phyloP scores from a whole-genome alignment of 2,329 filamentous ascomycete species.

The Neurospora crassa region DNA sequence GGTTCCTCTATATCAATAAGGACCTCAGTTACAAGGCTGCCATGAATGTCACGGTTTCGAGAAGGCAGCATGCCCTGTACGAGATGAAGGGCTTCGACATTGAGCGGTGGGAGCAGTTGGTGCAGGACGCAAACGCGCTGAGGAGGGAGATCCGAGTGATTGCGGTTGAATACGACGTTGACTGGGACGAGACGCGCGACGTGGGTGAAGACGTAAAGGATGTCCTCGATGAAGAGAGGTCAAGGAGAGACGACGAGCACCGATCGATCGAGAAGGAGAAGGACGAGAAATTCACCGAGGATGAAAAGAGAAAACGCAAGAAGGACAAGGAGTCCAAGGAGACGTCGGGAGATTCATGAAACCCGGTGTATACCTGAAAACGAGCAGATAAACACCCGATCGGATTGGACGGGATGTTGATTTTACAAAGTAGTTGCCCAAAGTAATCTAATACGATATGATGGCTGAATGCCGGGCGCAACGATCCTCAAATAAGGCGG shows the following conservation, averaged over 20 bases:
- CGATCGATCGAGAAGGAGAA: slow-evolving; percentile 31
- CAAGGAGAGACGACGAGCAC: slow-evolving; percentile 27
- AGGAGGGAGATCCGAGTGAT: slow-evolving; percentile 70
- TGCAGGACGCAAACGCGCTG: slow-evolving; percentile 71
- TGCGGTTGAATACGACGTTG: slow-evolving; percentile 80
- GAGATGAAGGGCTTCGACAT: slow-evolving; percentile 66
- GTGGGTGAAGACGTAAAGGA: slow-evolving; percentile 58
- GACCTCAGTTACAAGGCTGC: slow-evolving; percentile 82
- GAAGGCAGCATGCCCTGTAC: slow-evolving; percentile 69
- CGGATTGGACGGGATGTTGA: background rate
- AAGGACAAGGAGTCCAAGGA: slow-evolving; percentile 16
- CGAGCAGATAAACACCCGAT: background rate
- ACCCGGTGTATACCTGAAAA: background rate
- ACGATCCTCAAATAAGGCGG: background rate
- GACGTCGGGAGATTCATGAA: slow-evolving; percentile 9
- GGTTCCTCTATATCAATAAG: slow-evolving; percentile 87
- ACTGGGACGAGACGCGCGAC: slow-evolving; percentile 73
- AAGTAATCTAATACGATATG: background rate
- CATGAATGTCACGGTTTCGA: slow-evolving; percentile 76
- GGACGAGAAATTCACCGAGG: slow-evolving; percentile 27
- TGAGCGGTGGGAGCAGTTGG: slow-evolving; percentile 64
- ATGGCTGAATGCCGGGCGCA: background rate
- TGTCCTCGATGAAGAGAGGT: slow-evolving; percentile 44
- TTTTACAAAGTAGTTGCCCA: background rate
- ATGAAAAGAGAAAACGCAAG: slow-evolving; percentile 24